These are phyloP conservation scores for Clitoria ternatea DNA, from an alignment of 306 rosid genomes.

Conservation along the genomic window DNA sequence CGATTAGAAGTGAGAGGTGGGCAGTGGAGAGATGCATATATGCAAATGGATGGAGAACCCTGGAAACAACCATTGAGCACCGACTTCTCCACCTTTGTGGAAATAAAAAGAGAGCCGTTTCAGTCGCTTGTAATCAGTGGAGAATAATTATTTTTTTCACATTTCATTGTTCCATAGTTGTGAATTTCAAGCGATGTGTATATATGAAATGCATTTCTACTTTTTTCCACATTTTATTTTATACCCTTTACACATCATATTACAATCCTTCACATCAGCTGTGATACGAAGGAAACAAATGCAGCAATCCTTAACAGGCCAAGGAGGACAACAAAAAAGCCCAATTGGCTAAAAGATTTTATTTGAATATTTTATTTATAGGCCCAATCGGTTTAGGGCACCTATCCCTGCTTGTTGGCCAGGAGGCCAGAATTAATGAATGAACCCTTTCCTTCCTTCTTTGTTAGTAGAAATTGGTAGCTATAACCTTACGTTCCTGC, in stretches of 20 bases:
- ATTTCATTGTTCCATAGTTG: background rate
- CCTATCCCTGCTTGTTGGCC: no score
- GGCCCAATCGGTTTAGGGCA: no score
- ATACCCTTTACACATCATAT: background rate
- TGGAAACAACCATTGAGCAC: slow-evolving; percentile 85
- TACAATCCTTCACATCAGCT: no score
- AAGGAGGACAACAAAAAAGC: no score
- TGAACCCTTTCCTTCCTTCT: no score
- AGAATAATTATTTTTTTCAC: slow-evolving; percentile 29
- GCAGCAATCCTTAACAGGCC: no score
- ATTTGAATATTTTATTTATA: no score
- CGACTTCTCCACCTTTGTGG: slow-evolving; percentile 68
- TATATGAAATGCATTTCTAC: slow-evolving; percentile 11
- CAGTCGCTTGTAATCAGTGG: slow-evolving; percentile 74
- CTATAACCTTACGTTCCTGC: no score
- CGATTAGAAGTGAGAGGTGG: slow-evolving; percentile 94
- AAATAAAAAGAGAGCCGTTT: slow-evolving; percentile 75
- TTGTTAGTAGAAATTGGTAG: no score
- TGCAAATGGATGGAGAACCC: slow-evolving; percentile 99
- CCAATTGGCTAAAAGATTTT: no score
- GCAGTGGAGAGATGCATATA: slow-evolving; percentile 71
- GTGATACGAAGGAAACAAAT: no score
- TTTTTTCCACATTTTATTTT: background rate
- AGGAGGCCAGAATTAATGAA: no score
- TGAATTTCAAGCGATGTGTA: slow-evolving; percentile 5